Base-by-base conservation (phyloP, 805 yeast species). In the Suhomyces kilbournensis region DNA sequence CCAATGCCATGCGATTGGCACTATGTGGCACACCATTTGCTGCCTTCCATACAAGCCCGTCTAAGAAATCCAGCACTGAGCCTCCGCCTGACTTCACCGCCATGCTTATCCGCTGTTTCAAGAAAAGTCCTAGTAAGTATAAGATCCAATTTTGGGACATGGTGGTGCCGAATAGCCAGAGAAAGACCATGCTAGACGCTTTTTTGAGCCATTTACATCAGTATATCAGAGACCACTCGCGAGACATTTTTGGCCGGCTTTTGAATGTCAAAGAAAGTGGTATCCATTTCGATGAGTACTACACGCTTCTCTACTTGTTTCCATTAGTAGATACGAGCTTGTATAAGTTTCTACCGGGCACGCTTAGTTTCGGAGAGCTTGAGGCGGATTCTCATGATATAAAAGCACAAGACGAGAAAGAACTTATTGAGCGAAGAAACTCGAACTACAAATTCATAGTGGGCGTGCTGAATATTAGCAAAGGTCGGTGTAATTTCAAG, bases 1-100 rank as follows among this genome's bases (percentile, higher is more conserved):
- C 69, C 4, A 72, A 68, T 43, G 74, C 77, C 1, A 60, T 59
- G 7, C 60, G 60, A 35, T 53, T 72, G 2, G 75, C 75, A 3
- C 58, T 67, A 28, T 67, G 74, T 58, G 76, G 74, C 1, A 64
- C 73, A 1, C 17, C 44, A 3, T 53, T 48, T 44, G 55, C 60
- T 10, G 30, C 55, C 2, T 48, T 42, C 39, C 46, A 51, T 23
- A 48, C 45, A 7, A 32, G 45, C 49, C 53, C 47, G 23, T 34
- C 45, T 7, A 52, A 46, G 26, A 46, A 43, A 35, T 57, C 50
- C 48, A 28, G 58, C 1, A 48, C 7, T 2, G 34, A 49, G 14
- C 61, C 62, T 4, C 53, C 49, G 14, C 48, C 53, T 14, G 64
- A 60, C 39, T 53, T 52, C 20, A 35, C 56, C 7, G 12, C 22